A percentile compares a stretch with the other conserved stretches of the same genome.
phyloP scores from a whole-genome alignment of 441 rosid genomes.

The Dalechampia spathulata region DNA sequence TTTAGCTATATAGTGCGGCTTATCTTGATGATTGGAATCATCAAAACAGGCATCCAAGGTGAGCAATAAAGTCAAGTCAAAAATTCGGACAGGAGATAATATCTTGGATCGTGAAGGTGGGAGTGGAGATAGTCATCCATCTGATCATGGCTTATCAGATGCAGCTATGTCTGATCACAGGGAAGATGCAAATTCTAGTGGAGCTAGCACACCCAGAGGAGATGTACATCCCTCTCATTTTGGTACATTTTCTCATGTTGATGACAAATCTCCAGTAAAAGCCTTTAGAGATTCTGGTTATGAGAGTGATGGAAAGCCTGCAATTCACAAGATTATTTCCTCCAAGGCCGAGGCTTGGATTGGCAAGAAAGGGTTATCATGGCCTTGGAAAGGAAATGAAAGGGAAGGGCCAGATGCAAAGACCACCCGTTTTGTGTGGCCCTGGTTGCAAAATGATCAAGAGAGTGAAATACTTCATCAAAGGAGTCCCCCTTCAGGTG shows the following conservation, averaged over 20 bases:
- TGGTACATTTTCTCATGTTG: constrained; percentile 46
- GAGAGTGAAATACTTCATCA: constrained; percentile 41
- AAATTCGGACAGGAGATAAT: constrained; percentile 52
- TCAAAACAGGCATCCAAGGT: constrained; percentile 69
- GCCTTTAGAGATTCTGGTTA: constrained; percentile 54
- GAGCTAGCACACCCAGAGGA: constrained; percentile 89
- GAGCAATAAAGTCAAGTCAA: constrained; percentile 81
- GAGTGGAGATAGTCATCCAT: constrained; percentile 59
- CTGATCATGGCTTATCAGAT: constrained; percentile 54
- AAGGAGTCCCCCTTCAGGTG: constrained; percentile 29
- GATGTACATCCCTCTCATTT: constrained; percentile 49
- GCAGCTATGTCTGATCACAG: constrained; percentile 47
- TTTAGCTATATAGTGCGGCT: too few relatives aligned
- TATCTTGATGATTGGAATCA: constrained; percentile 25
- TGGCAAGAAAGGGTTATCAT: constrained; percentile 70
- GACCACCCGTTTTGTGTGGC: constrained; percentile 41
- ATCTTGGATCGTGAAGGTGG: constrained; percentile 58
- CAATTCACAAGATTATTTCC: constrained; percentile 57
- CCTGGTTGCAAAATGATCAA: constrained; percentile 52
- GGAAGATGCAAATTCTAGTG: constrained; percentile 81
- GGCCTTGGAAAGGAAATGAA: constrained; percentile 97
- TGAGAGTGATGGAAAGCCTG: constrained; percentile 68
- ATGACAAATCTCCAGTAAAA: constrained; percentile 43
- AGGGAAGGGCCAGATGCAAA: constrained; percentile 53
- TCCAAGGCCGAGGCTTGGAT: constrained; percentile 86